Conservation (phyloP, 768 basidiomycete species). For the Tubosaeta brunneosetosa region DNA sequence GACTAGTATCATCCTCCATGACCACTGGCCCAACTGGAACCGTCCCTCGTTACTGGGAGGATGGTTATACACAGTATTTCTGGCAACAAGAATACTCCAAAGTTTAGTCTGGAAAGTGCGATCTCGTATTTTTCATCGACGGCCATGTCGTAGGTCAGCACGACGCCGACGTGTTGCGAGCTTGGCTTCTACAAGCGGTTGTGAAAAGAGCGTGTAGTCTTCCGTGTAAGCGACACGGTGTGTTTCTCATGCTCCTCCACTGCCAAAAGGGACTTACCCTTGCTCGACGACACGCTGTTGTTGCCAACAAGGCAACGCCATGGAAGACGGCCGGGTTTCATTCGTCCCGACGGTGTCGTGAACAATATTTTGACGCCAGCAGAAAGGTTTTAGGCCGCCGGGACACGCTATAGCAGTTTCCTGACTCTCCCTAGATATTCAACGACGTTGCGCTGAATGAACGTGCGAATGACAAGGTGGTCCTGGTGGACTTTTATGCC, state of each 20-base stretch:
- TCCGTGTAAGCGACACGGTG: not conserved
- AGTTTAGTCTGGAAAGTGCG: not conserved
- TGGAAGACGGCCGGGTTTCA: constrained; percentile 33
- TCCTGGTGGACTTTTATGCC: constrained; percentile 78
- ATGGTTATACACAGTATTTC: too few relatives aligned
- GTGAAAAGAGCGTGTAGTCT: too few relatives aligned
- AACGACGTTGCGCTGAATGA: constrained; percentile 26
- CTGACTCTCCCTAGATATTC: constrained; percentile 31
- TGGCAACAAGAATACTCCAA: too few relatives aligned
- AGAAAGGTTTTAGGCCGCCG: constrained; percentile 33
- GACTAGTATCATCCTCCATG: too few relatives aligned
- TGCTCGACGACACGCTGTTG: constrained; percentile 4
- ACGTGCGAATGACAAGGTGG: constrained; percentile 43
- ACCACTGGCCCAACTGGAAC: too few relatives aligned
- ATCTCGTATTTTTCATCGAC: not conserved
- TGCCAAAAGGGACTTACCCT: constrained; percentile 1
- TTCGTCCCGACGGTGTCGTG: constrained; percentile 28
- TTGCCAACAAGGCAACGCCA: constrained; percentile 21
- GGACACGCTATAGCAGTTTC: not conserved
- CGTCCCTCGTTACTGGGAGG: too few relatives aligned
- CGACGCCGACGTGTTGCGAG: too few relatives aligned
- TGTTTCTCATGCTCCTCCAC: constrained; percentile 15
- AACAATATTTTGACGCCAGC: constrained; percentile 45
- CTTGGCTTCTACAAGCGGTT: too few relatives aligned
- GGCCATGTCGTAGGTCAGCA: not conserved